Base-by-base conservation (phyloP, 2,329 filamentous ascomycete species). In the Aureobasidium sp. region DNA sequence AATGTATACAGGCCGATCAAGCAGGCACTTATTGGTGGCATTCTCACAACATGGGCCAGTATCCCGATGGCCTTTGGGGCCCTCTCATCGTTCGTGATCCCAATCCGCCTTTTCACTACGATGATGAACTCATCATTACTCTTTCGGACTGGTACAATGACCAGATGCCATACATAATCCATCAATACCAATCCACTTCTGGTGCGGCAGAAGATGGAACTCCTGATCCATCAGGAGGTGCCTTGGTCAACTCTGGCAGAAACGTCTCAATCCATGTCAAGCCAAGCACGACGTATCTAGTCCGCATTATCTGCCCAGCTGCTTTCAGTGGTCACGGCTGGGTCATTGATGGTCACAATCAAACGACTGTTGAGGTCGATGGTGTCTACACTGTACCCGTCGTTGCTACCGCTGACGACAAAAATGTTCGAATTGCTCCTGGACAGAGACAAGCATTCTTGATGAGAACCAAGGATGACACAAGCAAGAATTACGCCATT, bases 91-190 rank as follows among this genome's bases (percentile, higher is more conserved):
- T 91, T 17, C 81, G 88, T 63, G 84, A 85, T 47, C 77, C 77
- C 4, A 76, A 83, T 6, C 80, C 82, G 65, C 80, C 75, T 57
- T 80, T 78, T 50, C 73, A 82, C 44, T 84, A 84, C 36, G 78
- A 82, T 34, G 80, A 81, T 46, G 87, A 90, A 65, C 75, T 85
- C 34, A 77, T 87, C 0, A 70, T 90, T 20, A 87, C 88, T 65
- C 73, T 90, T n/a, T 85, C 85, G n/a, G 88, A 91, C 67, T 88
- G 87, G 78, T 90, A 91, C 63, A 86, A 90, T 67, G 83, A 87
- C 50, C 71, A 76, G 34, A 80, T 81, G 76, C 72, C 72, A 3
- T 69, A 67, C n/a, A 74, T 86, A 0, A 68, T 84, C 84, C 66
- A 79, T 87, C 48, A 79, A 66, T 68, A 72, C 79, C 58, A 84